These are phyloP conservation scores for Arabis hirsuta DNA, from an alignment of 345 rosid genomes.

Conservation along the genomic window DNA sequence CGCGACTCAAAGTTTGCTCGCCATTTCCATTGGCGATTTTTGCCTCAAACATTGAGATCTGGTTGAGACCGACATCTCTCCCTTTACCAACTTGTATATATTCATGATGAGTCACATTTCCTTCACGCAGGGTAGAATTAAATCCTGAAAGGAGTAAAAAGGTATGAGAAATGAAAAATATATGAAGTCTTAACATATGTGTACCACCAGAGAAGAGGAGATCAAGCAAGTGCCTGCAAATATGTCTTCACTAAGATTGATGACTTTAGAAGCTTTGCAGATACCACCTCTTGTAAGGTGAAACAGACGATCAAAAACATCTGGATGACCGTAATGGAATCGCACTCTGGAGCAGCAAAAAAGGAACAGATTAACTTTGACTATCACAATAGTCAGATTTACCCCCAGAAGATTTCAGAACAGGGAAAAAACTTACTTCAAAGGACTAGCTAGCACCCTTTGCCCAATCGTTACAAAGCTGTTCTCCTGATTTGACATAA, in stretches of 20 bases:
- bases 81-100: conserved; percentile 97
- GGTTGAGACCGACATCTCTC: conserved; percentile 91
- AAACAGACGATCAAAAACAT: conserved; percentile 85
- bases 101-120: conserved; percentile 88
- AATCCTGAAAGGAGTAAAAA: conserved; percentile 56
- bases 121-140: conserved; percentile 87
- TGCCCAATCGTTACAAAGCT: conserved; percentile 87
- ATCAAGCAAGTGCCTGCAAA: conserved; percentile 56
- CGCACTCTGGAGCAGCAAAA: conserved; percentile 63
- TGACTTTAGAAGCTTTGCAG: conserved; percentile 88
- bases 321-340: conserved; percentile 97
- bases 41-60: conserved; percentile 89
- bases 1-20: conserved; percentile 88
- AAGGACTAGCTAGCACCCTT: conserved; percentile 76
- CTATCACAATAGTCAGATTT: conserved; percentile 2
- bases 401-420: conserved; percentile 10
- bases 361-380: conserved; percentile 24
- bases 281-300: conserved; percentile 93
- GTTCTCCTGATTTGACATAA: conserved; percentile 88
- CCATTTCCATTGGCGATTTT: conserved; percentile 92
- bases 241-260: conserved; percentile 90
- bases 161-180: conserved; percentile 18
- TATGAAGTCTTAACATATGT: conserved; percentile 8
- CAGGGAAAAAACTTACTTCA: conserved; percentile 51
- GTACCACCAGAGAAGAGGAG: conserved; percentile 14